Evolutionary conservation across 2,329 filamentous ascomycete genomes (phyloP), one percentile per base, ranked within the genome.

Genomic region (Diplodia mutila): DNA sequence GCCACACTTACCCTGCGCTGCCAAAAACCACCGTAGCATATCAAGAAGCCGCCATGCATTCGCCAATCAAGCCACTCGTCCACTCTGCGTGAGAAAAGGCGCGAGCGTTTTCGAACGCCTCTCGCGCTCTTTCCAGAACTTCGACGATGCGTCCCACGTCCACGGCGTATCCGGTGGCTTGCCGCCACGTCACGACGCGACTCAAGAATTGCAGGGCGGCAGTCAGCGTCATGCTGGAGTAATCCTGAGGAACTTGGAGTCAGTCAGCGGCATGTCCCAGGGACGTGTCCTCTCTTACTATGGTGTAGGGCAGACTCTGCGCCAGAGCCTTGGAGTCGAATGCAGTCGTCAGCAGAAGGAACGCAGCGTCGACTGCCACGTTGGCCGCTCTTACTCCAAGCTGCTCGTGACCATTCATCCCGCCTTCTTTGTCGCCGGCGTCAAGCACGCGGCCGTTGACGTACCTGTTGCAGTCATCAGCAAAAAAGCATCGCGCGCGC

Each of bases 211-310:
- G 49, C 9, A 61, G 57, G 2, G 57, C 57, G 1, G 57, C 27
- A 7, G 39, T 61, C 16, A 61, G 25, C 18, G 57, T 49, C 23
- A 48, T 61, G 27, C 57, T 61, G 7, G 57, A 61, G 39, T 61
- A 61, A 25, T 61, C 57, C 57, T 61, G 16, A n/a, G n/a, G 12
- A 21, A 11, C 18, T 11, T 16, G 2, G 5, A 14, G 39, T 61
- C 25, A 61, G 25, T 32, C 18, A 32, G 57, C 27, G 1, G 11
- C 18, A 23, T 34, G 1, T 21, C 18, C 18, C 11, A 37, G 5
- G 2, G 18, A 12, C 29, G 12, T n/a, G 8, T 12, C 32, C 9
- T 27, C 18, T 27, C 39, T 61, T 18, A 59, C 55, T 12, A 61
- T 61, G 16, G 57, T 61, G n/a, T 61, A 61, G 23, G 3, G 39